phyloP scores from a whole-genome alignment of 768 basidiomycete species.

The Naganishia friedmannii region DNA sequence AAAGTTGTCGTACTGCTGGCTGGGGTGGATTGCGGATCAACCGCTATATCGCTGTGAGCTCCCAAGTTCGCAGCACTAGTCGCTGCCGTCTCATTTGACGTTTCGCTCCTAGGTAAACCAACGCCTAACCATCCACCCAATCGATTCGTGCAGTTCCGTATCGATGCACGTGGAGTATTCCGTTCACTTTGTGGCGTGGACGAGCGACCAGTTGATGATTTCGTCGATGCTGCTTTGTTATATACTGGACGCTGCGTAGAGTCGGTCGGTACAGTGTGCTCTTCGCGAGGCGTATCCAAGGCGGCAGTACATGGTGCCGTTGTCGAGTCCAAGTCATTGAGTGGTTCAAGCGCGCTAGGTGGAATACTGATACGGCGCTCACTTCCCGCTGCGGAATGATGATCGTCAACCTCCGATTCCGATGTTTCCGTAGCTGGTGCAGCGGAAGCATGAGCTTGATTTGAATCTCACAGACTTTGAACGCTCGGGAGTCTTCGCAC shows the following conservation, averaged over 20 bases:
- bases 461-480: background rate
- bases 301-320: background rate
- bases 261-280: background rate
- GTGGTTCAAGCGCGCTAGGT: slow-evolving; percentile 6
- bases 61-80: background rate
- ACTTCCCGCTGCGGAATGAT: background rate
- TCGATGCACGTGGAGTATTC: background rate
- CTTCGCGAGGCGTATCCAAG: background rate
- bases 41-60: background rate
- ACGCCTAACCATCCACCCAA: slow-evolving; percentile 18
- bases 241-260: background rate
- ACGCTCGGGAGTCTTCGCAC: slow-evolving; percentile 24
- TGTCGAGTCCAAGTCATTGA: slow-evolving; percentile 22
- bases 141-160: slow-evolving; percentile 20
- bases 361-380: background rate
- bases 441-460: background rate
- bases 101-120: background rate
- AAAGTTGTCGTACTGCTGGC: background rate
- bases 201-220: background rate
- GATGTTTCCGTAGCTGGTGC: background rate
- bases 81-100: background rate
- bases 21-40: background rate
- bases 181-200: background rate
- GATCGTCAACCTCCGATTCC: background rate
- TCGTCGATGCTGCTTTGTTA: background rate